Conservation (phyloP, 495 filamentous ascomycete species). For the Delitschia confertaspora region DNA sequence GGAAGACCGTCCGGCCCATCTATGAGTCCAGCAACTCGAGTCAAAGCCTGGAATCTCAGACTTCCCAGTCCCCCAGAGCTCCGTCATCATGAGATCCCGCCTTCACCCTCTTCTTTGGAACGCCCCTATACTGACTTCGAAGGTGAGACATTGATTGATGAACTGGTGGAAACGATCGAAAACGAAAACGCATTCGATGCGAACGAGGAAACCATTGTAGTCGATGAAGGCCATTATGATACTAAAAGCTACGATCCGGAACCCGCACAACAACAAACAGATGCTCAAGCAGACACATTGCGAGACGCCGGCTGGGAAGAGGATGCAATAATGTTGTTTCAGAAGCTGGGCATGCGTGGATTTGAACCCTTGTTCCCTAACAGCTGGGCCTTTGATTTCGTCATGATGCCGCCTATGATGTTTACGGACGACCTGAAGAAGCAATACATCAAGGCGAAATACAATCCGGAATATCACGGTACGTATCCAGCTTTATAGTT, state of each 20-base stretch:
- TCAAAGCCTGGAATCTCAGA: conserved; percentile 19
- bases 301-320: conserved; percentile 36
- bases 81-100: conserved; percentile 3
- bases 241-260: conserved; percentile 27
- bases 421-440: conserved; percentile 41
- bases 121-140: conserved; percentile 24
- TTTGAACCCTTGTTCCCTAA: conserved; percentile 49
- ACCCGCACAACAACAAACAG: conserved; percentile 23
- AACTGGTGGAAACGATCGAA: conserved; percentile 1
- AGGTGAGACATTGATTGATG: conserved; percentile 26
- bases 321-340: conserved; percentile 48
- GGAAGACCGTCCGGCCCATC: conserved; percentile 4
- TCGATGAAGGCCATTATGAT: conserved; percentile 25
- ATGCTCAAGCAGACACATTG: conserved; percentile 25
- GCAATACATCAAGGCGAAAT: conserved; percentile 40
- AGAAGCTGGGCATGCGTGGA: conserved; percentile 49
- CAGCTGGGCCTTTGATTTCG: conserved; percentile 53
- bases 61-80: conserved; percentile 15
- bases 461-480: conserved; percentile 17
- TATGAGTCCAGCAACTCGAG: conserved; percentile 27
- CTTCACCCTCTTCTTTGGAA: conserved; percentile 15
- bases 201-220: conserved; percentile 28
- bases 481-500: conserved; percentile 1
- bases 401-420: conserved; percentile 48
- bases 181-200: conserved; percentile 15